These are phyloP conservation scores for Sarocladium brachiariae DNA, from an alignment of 2,329 filamentous ascomycete species.

Conservation along the genomic window DNA sequence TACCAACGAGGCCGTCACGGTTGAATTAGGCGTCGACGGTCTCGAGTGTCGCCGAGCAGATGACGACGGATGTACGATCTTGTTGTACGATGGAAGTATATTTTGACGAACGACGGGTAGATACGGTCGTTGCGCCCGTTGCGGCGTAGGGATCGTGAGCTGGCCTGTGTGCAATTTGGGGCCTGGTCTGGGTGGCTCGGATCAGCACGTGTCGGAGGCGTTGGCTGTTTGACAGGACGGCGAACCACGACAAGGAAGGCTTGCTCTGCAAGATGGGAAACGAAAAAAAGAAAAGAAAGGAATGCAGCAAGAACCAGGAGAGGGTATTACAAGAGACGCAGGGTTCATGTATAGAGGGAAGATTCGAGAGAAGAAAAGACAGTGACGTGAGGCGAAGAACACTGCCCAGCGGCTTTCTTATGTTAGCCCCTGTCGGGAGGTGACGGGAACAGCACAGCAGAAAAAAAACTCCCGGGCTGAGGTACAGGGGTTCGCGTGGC, in stretches of 20 bases:
- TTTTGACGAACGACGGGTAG: no score
- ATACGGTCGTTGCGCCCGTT: not conserved
- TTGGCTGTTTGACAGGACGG: not conserved
- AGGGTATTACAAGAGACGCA: not conserved
- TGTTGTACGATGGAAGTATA: no score
- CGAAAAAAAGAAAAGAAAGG: not conserved
- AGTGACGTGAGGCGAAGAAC: constrained; percentile 6
- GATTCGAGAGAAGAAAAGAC: not conserved
- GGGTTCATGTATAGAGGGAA: not conserved
- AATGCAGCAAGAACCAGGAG: not conserved
- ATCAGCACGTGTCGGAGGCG: not conserved
- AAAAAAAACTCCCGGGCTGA: constrained; percentile 4
- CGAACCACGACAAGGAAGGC: constrained; percentile 2
- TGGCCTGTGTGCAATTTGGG: constrained; percentile 8
- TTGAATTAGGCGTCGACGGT: no score
- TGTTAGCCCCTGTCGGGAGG: constrained; percentile 9
- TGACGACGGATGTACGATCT: no score
- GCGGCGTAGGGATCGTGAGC: constrained; percentile 7
- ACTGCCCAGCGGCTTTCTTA: constrained; percentile 9
- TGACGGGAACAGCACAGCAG: constrained; percentile 7
- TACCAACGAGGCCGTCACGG: no score
- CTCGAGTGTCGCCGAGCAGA: no score
- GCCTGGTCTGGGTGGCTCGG: not conserved
- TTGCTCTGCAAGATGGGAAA: not conserved
- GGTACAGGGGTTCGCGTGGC: constrained; percentile 8